Conservation (phyloP, 176 grass and related monocot species). For the Areca catechu region DNA sequence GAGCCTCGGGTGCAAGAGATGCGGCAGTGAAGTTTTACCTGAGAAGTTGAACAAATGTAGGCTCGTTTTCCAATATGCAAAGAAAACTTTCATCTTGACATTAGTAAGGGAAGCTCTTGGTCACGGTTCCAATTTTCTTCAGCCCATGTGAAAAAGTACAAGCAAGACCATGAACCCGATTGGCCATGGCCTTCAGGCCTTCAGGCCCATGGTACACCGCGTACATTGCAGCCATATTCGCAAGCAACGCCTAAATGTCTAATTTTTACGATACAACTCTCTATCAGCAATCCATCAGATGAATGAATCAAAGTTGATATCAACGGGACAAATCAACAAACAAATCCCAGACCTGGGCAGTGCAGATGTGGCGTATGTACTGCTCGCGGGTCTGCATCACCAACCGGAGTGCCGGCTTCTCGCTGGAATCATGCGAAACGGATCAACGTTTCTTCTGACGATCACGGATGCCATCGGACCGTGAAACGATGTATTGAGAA, state of each 20-base stretch:
- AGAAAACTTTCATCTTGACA: not conserved
- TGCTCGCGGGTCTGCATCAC: slow-evolving; percentile 98
- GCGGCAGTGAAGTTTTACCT: slow-evolving; percentile 82
- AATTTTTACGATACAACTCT: no score
- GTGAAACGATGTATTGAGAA: no score
- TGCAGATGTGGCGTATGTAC: slow-evolving; percentile 99
- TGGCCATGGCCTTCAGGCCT: slow-evolving; percentile 72
- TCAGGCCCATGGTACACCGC: slow-evolving; percentile 94
- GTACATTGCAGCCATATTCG: slow-evolving; percentile 99
- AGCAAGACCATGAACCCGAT: slow-evolving; percentile 86
- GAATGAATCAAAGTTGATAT: not conserved
- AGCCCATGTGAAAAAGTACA: slow-evolving; percentile 67
- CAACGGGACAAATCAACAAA: not conserved
- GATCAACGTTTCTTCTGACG: no score
- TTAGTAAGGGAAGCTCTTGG: slow-evolving; percentile 59
- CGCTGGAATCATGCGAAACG: slow-evolving; percentile 79
- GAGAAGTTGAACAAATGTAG: slow-evolving; percentile 23
- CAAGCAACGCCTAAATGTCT: slow-evolving; percentile 68
- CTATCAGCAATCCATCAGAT: slow-evolving; percentile 22
- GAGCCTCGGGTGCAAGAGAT: slow-evolving; percentile 69
- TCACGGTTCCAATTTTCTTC: slow-evolving; percentile 83
- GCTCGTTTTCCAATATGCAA: slow-evolving; percentile 1
- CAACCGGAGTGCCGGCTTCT: slow-evolving; percentile 88
- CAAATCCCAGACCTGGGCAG: slow-evolving; percentile 56
- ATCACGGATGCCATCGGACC: no score